phyloP scores from a whole-genome alignment of 768 basidiomycete genomes.

The Bullera alba region DNA sequence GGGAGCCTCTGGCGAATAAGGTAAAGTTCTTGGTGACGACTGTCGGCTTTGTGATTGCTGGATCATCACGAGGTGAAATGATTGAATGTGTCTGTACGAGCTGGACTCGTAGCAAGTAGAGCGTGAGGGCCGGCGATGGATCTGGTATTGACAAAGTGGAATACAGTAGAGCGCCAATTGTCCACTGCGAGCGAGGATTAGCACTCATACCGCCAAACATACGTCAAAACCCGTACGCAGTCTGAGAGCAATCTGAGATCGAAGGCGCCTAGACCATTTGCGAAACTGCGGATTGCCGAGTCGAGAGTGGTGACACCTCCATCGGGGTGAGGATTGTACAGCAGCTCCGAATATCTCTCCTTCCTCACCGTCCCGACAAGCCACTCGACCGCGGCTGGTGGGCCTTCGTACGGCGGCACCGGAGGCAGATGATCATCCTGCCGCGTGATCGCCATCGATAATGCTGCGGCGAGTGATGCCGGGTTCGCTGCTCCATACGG shows the following conservation, averaged over 20 bases:
- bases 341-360: constrained; percentile 5
- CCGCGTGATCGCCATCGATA: constrained; percentile 3
- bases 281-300: constrained; percentile 9
- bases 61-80: constrained; percentile 14
- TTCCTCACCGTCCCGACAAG: constrained; percentile 5
- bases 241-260: constrained; percentile 10
- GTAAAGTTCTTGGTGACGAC: not conserved
- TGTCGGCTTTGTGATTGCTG: constrained; percentile 6
- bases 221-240: constrained; percentile 2
- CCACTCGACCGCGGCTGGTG: constrained; percentile 5
- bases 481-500: no score
- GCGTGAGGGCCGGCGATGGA: constrained; percentile 12
- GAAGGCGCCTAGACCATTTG: constrained; percentile 6
- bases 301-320: constrained; percentile 15
- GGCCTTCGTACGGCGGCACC: not conserved
- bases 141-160: constrained; percentile 5
- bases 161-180: constrained; percentile 18
- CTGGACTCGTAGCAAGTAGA: constrained; percentile 17
- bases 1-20: not conserved
- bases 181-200: constrained; percentile 13
- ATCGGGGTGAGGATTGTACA: constrained; percentile 8
- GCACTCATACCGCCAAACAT: not conserved
- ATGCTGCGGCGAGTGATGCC: not conserved
- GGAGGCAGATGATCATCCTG: constrained; percentile 1
- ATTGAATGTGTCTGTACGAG: constrained; percentile 18